A percentile compares a stretch with the other conserved stretches of the same genome.
Conservation (phyloP, 2,329 filamentous ascomycete species). For the Colletotrichum spinosum region DNA sequence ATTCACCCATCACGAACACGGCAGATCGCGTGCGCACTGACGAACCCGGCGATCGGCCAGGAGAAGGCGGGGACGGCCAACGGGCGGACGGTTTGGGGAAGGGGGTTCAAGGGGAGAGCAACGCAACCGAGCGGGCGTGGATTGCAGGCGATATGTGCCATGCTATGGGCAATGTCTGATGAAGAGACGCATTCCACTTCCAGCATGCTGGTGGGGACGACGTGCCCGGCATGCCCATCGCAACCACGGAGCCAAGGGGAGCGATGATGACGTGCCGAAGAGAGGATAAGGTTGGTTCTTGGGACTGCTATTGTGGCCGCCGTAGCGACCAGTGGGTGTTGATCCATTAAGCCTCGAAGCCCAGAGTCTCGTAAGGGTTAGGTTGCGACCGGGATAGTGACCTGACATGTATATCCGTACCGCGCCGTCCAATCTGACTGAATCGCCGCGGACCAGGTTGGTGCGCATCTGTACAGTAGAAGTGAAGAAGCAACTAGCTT, state of each 20-base stretch:
- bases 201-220: background rate
- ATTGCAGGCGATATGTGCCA: background rate
- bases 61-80: conserved; percentile 7
- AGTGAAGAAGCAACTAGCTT: conserved; percentile 4
- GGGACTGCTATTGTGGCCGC: no score
- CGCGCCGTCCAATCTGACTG: background rate
- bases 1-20: background rate
- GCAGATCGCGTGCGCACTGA: conserved; percentile 21
- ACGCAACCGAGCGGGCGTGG: conserved; percentile 1
- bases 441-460: background rate
- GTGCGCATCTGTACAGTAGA: background rate
- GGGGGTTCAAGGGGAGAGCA: conserved; percentile 6
- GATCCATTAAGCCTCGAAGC: no score
- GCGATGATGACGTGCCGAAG: no score
- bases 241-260: no score
- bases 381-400: no score
- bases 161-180: no score
- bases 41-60: conserved; percentile 14
- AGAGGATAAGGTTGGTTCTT: no score
- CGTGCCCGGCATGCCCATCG: background rate
- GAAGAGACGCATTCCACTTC: background rate
- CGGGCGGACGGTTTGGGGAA: background rate
- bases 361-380: no score
- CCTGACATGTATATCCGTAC: no score
- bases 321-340: no score